phyloP scores from a whole-genome alignment of 176 grass and related monocot genomes.

The Echinochloa phyllopogon region DNA sequence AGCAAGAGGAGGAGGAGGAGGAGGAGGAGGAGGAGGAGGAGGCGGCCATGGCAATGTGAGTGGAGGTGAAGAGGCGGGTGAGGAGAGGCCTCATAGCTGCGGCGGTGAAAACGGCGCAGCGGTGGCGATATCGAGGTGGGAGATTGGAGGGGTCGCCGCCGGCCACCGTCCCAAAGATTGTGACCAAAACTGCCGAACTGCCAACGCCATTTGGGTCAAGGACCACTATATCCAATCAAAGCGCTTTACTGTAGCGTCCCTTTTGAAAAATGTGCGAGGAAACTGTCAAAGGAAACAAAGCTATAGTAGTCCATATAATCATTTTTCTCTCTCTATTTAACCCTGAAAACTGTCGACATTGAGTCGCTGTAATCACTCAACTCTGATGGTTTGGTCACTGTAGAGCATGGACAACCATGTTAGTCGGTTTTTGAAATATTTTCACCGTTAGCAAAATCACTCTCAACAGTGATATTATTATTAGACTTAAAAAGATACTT shows the following conservation, averaged over 20 bases:
- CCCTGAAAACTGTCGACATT: too few species aligned
- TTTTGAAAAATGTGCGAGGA: not conserved
- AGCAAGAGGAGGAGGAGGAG: slow-evolving; percentile 3
- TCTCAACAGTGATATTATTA: too few species aligned
- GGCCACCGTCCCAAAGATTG: not conserved
- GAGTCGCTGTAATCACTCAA: too few species aligned
- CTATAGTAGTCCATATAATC: too few species aligned
- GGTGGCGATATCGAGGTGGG: not conserved
- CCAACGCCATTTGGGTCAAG: not conserved
- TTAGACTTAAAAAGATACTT: too few species aligned
- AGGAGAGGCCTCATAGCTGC: slow-evolving; percentile 45
- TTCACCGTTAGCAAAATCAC: too few species aligned
- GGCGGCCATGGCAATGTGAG: slow-evolving; percentile 44
- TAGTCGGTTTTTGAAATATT: too few species aligned
- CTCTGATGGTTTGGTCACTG: too few species aligned
- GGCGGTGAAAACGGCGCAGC: slow-evolving; percentile 23
- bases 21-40: not conserved
- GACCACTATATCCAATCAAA: not conserved
- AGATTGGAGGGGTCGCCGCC: slow-evolving; percentile 13
- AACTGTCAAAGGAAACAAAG: not conserved
- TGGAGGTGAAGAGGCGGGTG: slow-evolving; percentile 37
- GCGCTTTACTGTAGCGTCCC: not conserved
- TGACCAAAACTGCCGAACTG: not conserved
- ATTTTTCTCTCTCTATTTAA: too few species aligned
- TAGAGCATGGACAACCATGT: too few species aligned